phyloP scores from a whole-genome alignment of 139 green algal genomes.

The Chlamydomonas applanata region DNA sequence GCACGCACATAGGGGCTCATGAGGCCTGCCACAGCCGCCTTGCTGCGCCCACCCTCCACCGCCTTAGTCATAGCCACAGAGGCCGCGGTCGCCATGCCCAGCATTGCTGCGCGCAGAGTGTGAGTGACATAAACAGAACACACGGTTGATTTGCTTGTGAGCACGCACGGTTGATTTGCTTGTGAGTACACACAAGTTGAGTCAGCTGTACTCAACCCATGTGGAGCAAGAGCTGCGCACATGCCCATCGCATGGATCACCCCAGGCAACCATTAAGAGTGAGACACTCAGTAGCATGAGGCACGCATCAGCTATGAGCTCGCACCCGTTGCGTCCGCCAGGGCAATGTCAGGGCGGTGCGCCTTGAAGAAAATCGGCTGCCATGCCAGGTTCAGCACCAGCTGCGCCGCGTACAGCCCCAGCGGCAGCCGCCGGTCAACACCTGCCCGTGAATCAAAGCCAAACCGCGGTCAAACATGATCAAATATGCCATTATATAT shows the following conservation, averaged over 20 bases:
- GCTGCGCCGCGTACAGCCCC: not conserved
- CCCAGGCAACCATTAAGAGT: not conserved
- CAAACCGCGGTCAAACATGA: too few species aligned
- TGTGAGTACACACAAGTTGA: too few species aligned
- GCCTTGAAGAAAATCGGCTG: constrained; percentile 7
- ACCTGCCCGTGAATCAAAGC: too few species aligned
- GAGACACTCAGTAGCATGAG: too few species aligned
- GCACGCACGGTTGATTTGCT: too few species aligned
- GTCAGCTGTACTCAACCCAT: too few species aligned
- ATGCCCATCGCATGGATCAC: too few species aligned
- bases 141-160: too few species aligned
- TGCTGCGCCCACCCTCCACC: not conserved
- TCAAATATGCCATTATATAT: too few species aligned
- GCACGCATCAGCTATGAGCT: not conserved
- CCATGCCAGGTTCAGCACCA: constrained; percentile 8
- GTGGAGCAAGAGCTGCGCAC: not conserved
- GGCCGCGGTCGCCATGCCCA: constrained; percentile 6
- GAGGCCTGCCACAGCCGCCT: constrained; percentile 2
- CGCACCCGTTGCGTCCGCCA: constrained; percentile 6
- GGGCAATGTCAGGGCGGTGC: not conserved
- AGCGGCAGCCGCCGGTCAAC: constrained; percentile 6
- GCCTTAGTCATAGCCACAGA: not conserved
- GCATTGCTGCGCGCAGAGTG: constrained; percentile 1
- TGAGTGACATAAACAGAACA: too few species aligned
- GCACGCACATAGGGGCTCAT: not conserved